Percentiles rank a stretch among this genome's conserved stretches.
Evolutionary conservation across 1,284 basidiomycete genomes (phyloP).

Genomic region (Stygiomarasmius scandens): DNA sequence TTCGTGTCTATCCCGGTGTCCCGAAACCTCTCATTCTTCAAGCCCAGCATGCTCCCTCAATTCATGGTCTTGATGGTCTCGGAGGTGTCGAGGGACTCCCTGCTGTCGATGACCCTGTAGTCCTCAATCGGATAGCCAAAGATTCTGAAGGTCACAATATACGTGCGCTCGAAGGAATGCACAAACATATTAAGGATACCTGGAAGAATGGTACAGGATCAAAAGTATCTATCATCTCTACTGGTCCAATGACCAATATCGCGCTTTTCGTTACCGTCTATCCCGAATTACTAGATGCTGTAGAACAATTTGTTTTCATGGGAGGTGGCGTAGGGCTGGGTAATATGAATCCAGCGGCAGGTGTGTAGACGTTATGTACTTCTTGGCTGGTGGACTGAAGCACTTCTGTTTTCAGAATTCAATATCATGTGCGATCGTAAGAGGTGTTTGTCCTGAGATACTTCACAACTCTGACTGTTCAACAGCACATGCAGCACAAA

Average conservation of each 20-base stretch:
- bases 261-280: slow-evolving; percentile 75
- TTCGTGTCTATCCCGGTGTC: slow-evolving; percentile 72
- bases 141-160: slow-evolving; percentile 40
- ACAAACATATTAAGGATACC: slow-evolving; percentile 50
- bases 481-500: slow-evolving; percentile 77
- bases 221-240: slow-evolving; percentile 70
- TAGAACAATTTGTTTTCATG: slow-evolving; percentile 85
- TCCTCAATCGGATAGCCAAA: slow-evolving; percentile 50
- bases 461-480: background rate
- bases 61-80: slow-evolving; percentile 79
- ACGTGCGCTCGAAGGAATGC: slow-evolving; percentile 70
- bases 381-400: too few species aligned
- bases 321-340: slow-evolving; percentile 86
- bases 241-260: slow-evolving; percentile 84
- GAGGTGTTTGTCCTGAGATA: slow-evolving; percentile 28
- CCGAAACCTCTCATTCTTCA: slow-evolving; percentile 61
- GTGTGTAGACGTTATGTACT: slow-evolving; percentile 36
- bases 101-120: slow-evolving; percentile 43
- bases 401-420: too few species aligned
- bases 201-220: slow-evolving; percentile 58
- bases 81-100: slow-evolving; percentile 80
- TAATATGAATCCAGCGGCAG: slow-evolving; percentile 75
- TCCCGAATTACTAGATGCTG: slow-evolving; percentile 66
- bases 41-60: slow-evolving; percentile 64
- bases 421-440: slow-evolving; percentile 82